Evolutionary conservation across 345 rosid genomes (phyloP), one percentile per base, ranked within the genome.

Genomic region (Syzygium aromaticum): DNA sequence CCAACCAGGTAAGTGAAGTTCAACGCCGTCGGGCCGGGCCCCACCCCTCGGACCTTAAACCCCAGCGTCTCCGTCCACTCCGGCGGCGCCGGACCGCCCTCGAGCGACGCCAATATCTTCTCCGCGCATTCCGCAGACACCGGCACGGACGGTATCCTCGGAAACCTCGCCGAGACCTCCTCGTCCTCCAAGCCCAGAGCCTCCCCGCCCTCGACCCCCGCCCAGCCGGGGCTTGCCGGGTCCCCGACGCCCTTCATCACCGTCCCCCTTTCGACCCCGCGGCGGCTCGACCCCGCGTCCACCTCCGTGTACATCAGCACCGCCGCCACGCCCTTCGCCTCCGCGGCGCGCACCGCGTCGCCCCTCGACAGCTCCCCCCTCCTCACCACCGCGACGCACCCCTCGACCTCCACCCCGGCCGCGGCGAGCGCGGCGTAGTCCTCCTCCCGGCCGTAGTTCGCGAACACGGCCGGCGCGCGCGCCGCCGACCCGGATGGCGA

Each of bases 181-280:
- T 83, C 89, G 87, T 95, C 96, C 27, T 94, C 96, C 64, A 92
- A 85, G 11, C 89, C 91, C 89, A 98, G 86, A 59, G 92, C 90
- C 90, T 98, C 99, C 10, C 98, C 96, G 40, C 93, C 97, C 7
- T 91, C 95, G 63, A 91, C 93, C 89, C 92, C 96, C 84, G 95
- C 94, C 98, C 98, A 98, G 53, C 99, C 99, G 11, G 99, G 99
- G 85, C 90, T 96, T 40, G 93, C 86, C 82, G 99, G 98, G 96
- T 98, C 99, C 90, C 99, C 99, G 51, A 95, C 89, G 21, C 98
- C 99, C 87, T 93, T 94, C 97, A 96, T 95, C 51, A 96, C 98
- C 14, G 99, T 98, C 67, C 99, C 99, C 90, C 99, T 95, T 90
- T 92, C 61, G 84, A 25, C 90, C 95, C 95, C 0, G 98, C 97